phyloP scores from a whole-genome alignment of 148 eudicot species.

The Silene uniflora region DNA sequence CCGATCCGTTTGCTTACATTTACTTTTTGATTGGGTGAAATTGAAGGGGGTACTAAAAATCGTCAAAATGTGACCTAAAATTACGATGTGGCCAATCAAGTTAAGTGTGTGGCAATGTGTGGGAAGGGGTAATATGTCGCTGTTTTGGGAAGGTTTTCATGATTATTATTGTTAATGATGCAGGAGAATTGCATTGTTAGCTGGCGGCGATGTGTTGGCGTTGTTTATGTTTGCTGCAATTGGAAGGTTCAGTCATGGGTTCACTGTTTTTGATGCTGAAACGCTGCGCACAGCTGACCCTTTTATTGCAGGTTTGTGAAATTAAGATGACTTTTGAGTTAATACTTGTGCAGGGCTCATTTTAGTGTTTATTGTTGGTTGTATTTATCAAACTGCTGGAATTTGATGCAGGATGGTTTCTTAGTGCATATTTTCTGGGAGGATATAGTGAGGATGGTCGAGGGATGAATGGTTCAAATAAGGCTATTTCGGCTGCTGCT shows the following conservation, averaged over 20 bases:
- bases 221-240: conserved; percentile 75
- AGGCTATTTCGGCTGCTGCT: conserved; percentile 71
- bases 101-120: no score
- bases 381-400: not conserved
- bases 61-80: not conserved
- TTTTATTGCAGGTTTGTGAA: conserved; percentile 73
- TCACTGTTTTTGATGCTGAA: conserved; percentile 67
- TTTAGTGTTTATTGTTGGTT: conserved; percentile 3
- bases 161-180: conserved; percentile 16
- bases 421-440: conserved; percentile 91
- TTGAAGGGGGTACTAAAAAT: no score
- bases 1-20: no score
- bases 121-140: not conserved
- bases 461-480: conserved; percentile 71
- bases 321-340: not conserved
- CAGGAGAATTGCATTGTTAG: conserved; percentile 70
- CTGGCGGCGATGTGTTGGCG: conserved; percentile 92
- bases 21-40: no score
- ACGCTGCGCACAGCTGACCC: conserved; percentile 91
- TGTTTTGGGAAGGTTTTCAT: not conserved
- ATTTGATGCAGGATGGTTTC: conserved; percentile 71
- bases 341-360: not conserved
- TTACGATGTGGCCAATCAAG: not conserved
- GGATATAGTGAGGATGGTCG: conserved; percentile 83
- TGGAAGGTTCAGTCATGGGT: conserved; percentile 94